Evolutionary conservation across 163 green algal genomes (phyloP).

Genomic region (Smithsoniella earleae): DNA sequence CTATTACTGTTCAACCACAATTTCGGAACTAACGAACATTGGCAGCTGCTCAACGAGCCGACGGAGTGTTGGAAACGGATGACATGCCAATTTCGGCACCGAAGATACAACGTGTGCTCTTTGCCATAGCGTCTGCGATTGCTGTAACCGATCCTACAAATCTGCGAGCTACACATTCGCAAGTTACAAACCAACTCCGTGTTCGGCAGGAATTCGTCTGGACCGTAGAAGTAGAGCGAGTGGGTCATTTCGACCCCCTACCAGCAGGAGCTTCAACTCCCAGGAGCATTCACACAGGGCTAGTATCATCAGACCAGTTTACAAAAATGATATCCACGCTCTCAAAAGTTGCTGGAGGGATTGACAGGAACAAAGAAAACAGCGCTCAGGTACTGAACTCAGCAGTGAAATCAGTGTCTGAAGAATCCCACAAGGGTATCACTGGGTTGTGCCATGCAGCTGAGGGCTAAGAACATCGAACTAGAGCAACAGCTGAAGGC

Average conservation of each 20-base stretch:
- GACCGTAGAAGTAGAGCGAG: not conserved
- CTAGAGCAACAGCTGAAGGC: slow-evolving; percentile 2
- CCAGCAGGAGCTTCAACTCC: slow-evolving; percentile 1
- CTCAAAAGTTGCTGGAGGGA: not conserved
- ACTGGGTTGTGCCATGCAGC: not conserved
- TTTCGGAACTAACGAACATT: slow-evolving; percentile 26
- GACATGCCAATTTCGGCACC: not conserved
- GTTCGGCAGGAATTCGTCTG: slow-evolving; percentile 10
- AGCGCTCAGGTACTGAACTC: not conserved
- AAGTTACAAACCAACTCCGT: not conserved
- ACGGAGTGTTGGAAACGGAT: not conserved
- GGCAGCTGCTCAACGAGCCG: not conserved
- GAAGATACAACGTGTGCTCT: slow-evolving; percentile 19
- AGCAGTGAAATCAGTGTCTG: not conserved
- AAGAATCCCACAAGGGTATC: not conserved
- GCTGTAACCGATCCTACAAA: not conserved
- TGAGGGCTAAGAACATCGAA: slow-evolving; percentile 18
- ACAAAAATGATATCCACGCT: not conserved
- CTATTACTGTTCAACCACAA: slow-evolving; percentile 29
- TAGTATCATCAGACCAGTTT: not conserved
- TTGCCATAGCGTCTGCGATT: not conserved
- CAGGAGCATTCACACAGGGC: not conserved
- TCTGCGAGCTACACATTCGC: not conserved
- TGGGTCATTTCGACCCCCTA: slow-evolving; percentile 12
- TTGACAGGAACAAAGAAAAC: slow-evolving; percentile 1